Conservation (phyloP, 176 grass and related monocot genomes). For the Oryza rufipogon region DNA sequence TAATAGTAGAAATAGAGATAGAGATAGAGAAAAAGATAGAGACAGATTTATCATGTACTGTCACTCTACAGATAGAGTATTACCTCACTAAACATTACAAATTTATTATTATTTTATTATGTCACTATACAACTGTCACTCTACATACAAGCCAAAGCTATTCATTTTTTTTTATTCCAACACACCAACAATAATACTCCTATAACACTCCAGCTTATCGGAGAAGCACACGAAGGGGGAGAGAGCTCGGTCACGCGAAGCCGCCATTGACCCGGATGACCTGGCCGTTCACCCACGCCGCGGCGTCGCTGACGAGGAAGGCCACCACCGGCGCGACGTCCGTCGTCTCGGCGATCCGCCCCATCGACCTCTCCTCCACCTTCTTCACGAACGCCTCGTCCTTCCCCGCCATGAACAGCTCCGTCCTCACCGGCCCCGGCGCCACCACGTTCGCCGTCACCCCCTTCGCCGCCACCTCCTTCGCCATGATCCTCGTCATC, state of each 20-base stretch:
- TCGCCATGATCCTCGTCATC: slow-evolving; percentile 68
- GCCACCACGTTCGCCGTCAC: slow-evolving; percentile 75
- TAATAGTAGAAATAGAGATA: no score
- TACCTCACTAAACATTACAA: no score
- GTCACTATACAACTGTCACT: background rate
- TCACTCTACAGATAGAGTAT: no score
- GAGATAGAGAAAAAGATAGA: no score
- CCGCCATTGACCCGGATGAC: slow-evolving; percentile 73
- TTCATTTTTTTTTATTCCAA: no score
- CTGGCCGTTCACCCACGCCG: slow-evolving; percentile 56
- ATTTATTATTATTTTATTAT: background rate
- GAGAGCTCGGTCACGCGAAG: slow-evolving; percentile 33
- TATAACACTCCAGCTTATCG: background rate
- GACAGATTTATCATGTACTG: no score
- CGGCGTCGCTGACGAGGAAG: slow-evolving; percentile 51
- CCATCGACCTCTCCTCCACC: slow-evolving; percentile 40
- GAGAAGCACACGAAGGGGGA: background rate
- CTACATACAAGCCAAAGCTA: no score
- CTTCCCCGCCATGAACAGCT: slow-evolving; percentile 62
- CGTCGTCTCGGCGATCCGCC: slow-evolving; percentile 53
- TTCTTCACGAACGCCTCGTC: slow-evolving; percentile 50
- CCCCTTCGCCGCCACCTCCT: slow-evolving; percentile 61
- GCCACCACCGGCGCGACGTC: slow-evolving; percentile 60
- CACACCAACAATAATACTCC: background rate
- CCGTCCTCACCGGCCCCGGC: slow-evolving; percentile 57